Evolutionary conservation across 305 asterid genomes (phyloP).

Genomic region (Caryopteris hybrid): DNA sequence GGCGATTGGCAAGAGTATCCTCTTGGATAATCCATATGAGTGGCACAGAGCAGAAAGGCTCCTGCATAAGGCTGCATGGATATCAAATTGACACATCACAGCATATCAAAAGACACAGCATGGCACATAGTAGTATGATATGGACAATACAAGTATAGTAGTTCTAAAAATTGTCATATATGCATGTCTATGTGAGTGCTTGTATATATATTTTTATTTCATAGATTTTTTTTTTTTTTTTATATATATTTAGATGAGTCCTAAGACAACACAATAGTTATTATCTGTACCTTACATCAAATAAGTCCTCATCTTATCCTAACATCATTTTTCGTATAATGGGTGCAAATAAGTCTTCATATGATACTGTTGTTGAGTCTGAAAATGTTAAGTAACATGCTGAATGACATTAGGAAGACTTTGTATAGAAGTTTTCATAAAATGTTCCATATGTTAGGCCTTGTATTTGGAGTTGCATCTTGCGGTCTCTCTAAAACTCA

Average conservation of each 20-base stretch:
- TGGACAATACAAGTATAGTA: background rate
- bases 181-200: background rate
- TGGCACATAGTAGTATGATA: background rate
- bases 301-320: constrained; percentile 3
- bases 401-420: constrained; percentile 3
- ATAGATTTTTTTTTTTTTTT: no score
- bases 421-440: no score
- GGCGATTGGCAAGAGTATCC: constrained; percentile 80
- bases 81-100: constrained; percentile 77
- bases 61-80: constrained; percentile 99
- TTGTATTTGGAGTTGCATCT: background rate
- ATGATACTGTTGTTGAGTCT: background rate
- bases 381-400: background rate
- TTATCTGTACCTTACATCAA: background rate
- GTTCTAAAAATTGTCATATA: background rate
- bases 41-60: constrained; percentile 98
- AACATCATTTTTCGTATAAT: background rate
- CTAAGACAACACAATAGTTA: background rate
- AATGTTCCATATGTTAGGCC: no score
- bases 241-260: background rate
- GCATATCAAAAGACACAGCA: constrained; percentile 27
- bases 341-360: background rate
- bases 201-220: background rate
- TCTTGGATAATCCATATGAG: constrained; percentile 93
- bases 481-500: background rate